Conservation (phyloP, 768 basidiomycete genomes). For the Leccinum incarnatum region DNA sequence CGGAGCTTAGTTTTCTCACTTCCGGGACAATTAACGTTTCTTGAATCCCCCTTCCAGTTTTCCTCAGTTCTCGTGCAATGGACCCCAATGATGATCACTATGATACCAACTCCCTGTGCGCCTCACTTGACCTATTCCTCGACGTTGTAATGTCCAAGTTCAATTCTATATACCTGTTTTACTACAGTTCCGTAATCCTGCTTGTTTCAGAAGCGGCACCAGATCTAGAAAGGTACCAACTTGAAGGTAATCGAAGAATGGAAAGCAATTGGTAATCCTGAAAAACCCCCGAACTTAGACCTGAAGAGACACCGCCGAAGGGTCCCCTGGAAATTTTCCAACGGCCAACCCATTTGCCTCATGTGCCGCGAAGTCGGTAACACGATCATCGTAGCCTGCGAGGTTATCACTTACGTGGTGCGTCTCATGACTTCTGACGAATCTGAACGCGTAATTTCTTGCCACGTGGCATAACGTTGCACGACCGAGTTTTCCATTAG, state of each 20-base stretch:
- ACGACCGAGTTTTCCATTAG: neutral
- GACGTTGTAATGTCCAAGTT: constrained; percentile 20
- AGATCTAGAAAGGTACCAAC: constrained; percentile 6
- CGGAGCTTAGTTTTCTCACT: constrained; percentile 3
- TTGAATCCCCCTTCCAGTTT: neutral
- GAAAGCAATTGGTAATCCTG: constrained; percentile 18
- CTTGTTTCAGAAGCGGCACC: constrained; percentile 14
- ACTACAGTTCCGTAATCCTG: constrained; percentile 3
- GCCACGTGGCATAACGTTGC: constrained; percentile 7
- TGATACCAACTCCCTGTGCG: constrained; percentile 12
- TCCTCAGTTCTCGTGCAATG: constrained; percentile 15
- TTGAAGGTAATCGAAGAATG: constrained; percentile 20
- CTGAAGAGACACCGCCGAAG: constrained; percentile 29
- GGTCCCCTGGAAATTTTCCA: constrained; percentile 8
- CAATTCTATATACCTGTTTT: constrained; percentile 8
- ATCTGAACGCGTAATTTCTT: constrained; percentile 14
- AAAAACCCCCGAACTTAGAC: constrained; percentile 13
- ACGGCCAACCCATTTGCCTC: constrained; percentile 4
- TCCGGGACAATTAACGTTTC: constrained; percentile 13
- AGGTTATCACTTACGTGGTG: constrained; percentile 27
- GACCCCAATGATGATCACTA: constrained; percentile 13
- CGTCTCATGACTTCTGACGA: constrained; percentile 6
- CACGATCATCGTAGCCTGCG: constrained; percentile 19
- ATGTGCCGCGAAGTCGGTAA: constrained; percentile 12
- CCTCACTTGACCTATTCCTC: neutral